phyloP scores from a whole-genome alignment of 768 basidiomycete genomes.

The Kwoniella sp. region DNA sequence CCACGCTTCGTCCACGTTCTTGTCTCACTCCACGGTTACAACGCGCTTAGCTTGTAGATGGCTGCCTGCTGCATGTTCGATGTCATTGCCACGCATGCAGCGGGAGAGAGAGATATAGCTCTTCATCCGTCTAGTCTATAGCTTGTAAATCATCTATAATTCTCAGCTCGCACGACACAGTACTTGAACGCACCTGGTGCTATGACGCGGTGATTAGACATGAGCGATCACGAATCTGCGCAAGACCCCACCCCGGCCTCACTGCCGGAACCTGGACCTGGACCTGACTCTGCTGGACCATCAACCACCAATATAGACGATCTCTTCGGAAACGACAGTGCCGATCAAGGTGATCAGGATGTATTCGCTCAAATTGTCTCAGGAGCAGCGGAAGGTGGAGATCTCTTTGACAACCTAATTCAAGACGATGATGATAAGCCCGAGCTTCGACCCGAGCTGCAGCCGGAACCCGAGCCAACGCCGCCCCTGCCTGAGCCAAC shows the following conservation, averaged over 20 bases:
- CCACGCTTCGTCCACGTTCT: too few relatives aligned
- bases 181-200: neutral
- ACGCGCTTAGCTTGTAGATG: too few relatives aligned
- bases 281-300: neutral
- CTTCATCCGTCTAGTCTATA: neutral
- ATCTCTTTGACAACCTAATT: constrained; percentile 7
- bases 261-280: neutral
- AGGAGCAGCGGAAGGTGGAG: neutral
- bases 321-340: constrained; percentile 9
- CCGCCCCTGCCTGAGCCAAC: neutral
- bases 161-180: neutral
- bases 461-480: neutral
- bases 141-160: neutral
- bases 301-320: constrained; percentile 12
- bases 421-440: neutral
- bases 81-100: too few relatives aligned
- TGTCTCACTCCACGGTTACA: too few relatives aligned
- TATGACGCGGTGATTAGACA: neutral
- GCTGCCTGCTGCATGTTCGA: too few relatives aligned
- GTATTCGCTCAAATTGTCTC: constrained; percentile 22
- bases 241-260: neutral
- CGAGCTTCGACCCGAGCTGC: neutral
- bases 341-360: constrained; percentile 3
- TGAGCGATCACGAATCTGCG: neutral
- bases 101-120: too few relatives aligned